phyloP scores from a whole-genome alignment of 1,139 yeast species.

The Taiozyma sp. region DNA sequence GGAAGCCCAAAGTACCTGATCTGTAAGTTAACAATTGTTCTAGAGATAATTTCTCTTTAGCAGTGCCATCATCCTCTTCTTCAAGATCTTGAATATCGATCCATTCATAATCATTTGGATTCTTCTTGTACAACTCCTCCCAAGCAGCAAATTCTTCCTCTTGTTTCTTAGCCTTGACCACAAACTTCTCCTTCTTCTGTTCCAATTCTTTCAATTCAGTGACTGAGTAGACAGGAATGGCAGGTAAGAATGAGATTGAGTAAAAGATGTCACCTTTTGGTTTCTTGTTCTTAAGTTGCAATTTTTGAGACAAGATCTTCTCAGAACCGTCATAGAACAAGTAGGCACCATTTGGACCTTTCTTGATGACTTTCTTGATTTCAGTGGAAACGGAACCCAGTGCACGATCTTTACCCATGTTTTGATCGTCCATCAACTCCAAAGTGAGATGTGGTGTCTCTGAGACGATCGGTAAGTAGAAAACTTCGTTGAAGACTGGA shows the following conservation, averaged over 20 bases:
- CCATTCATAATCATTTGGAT: conserved; percentile 61
- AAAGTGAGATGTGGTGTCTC: conserved; percentile 54
- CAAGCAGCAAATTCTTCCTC: conserved; percentile 35
- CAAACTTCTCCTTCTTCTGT: conserved; percentile 33
- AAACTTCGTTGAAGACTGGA: conserved; percentile 55
- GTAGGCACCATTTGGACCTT: conserved; percentile 39
- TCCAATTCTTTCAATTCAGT: conserved; percentile 45
- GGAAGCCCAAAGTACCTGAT: conserved; percentile 57
- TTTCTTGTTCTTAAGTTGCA: conserved; percentile 37
- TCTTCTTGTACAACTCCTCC: conserved; percentile 45
- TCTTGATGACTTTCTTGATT: conserved; percentile 44
- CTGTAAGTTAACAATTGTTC: conserved; percentile 48
- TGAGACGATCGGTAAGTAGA: conserved; percentile 57
- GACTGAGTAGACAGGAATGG: conserved; percentile 54
- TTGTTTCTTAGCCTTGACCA: conserved; percentile 33
- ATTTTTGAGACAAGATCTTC: conserved; percentile 35
- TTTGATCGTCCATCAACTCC: conserved; percentile 62
- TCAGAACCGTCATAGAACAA: conserved; percentile 48
- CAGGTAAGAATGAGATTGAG: conserved; percentile 58
- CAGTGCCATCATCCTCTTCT: conserved; percentile 33
- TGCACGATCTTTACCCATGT: conserved; percentile 54
- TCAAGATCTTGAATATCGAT: conserved; percentile 47
- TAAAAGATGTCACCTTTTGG: conserved; percentile 47
- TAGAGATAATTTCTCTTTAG: conserved; percentile 42
- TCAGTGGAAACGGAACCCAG: conserved; percentile 55